Conservation (phyloP, 768 basidiomycete genomes). For the Hericium erinaceus region DNA sequence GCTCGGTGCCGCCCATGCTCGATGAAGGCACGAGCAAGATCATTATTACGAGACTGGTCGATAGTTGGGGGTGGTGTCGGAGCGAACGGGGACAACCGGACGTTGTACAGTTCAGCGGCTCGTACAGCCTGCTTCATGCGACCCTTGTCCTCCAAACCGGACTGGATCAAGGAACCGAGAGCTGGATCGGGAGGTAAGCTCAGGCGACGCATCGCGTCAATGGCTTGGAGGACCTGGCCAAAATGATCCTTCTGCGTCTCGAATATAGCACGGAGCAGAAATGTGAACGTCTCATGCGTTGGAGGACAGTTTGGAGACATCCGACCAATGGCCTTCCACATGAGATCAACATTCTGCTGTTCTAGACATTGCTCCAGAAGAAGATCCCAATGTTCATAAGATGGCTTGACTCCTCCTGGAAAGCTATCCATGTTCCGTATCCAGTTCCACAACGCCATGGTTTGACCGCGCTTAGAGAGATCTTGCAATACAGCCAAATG, state of each 20-base stretch:
- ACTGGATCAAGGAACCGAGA: constrained; percentile 8
- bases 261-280: constrained; percentile 38
- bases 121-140: constrained; percentile 6
- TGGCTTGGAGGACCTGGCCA: constrained; percentile 5
- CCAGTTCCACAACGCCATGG: constrained; percentile 39
- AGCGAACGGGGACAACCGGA: neutral
- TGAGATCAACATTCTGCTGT: constrained; percentile 1
- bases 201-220: constrained; percentile 4
- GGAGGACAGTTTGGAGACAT: constrained; percentile 35
- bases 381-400: constrained; percentile 44
- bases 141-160: constrained; percentile 11
- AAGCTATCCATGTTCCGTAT: constrained; percentile 43
- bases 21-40: constrained; percentile 3
- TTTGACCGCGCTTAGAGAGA: constrained; percentile 35
- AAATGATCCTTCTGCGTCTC: constrained; percentile 12
- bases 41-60: constrained; percentile 2
- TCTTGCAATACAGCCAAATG: constrained; percentile 41
- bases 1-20: neutral
- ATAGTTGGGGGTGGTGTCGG: neutral
- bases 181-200: constrained; percentile 12
- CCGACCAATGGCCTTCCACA: constrained; percentile 4
- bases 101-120: constrained; percentile 11
- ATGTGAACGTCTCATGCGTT: constrained; percentile 35
- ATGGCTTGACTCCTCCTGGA: constrained; percentile 36
- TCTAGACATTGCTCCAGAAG: constrained; percentile 34